phyloP scores from a whole-genome alignment of 129 eudicot species.

The Arctium minus region DNA sequence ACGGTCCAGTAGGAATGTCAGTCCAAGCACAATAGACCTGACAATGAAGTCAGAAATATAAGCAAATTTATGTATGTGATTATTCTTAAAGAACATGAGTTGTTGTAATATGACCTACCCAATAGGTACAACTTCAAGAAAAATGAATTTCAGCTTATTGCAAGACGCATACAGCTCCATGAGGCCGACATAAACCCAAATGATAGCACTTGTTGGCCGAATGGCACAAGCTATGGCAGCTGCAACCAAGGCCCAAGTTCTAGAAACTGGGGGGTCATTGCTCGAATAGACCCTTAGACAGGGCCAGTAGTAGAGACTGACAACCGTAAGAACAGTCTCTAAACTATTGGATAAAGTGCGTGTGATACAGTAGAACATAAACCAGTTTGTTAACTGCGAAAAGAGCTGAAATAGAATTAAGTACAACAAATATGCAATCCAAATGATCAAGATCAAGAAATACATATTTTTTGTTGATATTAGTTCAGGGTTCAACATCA shows the following conservation, averaged over 20 bases:
- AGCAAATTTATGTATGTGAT: background rate
- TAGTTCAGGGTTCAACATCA: background rate
- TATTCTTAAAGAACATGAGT: background rate
- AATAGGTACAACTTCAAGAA: conserved; percentile 70
- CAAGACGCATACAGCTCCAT: conserved; percentile 53
- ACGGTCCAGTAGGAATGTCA: conserved; percentile 68
- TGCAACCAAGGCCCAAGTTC: conserved; percentile 64
- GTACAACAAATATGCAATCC: conserved; percentile 22
- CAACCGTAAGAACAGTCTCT: conserved; percentile 79
- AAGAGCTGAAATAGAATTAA: conserved; percentile 72
- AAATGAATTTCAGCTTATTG: conserved; percentile 55
- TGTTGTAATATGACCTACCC: conserved; percentile 55
- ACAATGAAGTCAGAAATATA: conserved; percentile 6
- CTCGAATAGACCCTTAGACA: conserved; percentile 48
- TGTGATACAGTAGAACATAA: conserved; percentile 83
- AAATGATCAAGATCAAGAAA: background rate
- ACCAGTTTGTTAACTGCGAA: conserved; percentile 88
- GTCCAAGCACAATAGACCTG: conserved; percentile 70
- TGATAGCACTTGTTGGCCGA: conserved; percentile 88
- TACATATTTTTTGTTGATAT: background rate
- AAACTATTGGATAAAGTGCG: conserved; percentile 86
- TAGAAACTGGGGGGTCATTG: conserved; percentile 32
- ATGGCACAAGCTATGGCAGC: conserved; percentile 92
- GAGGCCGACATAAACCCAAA: conserved; percentile 84
- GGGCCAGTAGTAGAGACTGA: conserved; percentile 93